Evolutionary conservation across 192 early-diverging fungal species (phyloP).

Genomic region (Backusella psychrophila): DNA sequence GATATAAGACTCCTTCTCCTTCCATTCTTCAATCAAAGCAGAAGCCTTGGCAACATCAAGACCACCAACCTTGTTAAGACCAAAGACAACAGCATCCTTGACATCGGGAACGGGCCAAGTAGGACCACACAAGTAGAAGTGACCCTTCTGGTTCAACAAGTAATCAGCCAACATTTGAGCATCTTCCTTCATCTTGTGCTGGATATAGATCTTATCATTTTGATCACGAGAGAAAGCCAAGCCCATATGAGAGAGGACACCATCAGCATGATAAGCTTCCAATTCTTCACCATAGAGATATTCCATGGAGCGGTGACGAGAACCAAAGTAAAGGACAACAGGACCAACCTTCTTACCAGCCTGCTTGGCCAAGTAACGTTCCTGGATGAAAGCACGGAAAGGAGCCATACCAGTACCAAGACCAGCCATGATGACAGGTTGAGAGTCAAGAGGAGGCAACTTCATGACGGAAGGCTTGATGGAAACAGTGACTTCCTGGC

Average conservation of each 20-base stretch:
- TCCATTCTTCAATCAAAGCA: conserved; percentile 82
- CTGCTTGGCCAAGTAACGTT: conserved; percentile 78
- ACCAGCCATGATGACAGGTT: conserved; percentile 96
- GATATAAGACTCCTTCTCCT: conserved; percentile 90
- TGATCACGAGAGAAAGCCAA: conserved; percentile 96
- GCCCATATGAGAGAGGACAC: conserved; percentile 83
- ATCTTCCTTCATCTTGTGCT: conserved; percentile 93
- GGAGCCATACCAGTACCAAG: conserved; percentile 98
- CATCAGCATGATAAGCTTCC: conserved; percentile 91
- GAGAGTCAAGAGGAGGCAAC: conserved; percentile 73
- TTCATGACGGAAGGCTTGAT: conserved; percentile 98
- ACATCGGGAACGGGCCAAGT: conserved; percentile 97
- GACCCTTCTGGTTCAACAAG: conserved; percentile 73
- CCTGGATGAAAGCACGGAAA: conserved; percentile 96
- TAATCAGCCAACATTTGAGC: conserved; percentile 67
- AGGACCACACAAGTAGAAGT: conserved; percentile 97
- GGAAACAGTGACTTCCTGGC: conserved; percentile 74
- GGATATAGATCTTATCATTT: conserved; percentile 93
- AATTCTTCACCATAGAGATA: conserved; percentile 97
- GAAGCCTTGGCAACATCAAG: conserved; percentile 61
- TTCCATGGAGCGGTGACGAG: conserved; percentile 89
- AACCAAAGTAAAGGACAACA: conserved; percentile 96
- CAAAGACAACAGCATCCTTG: conserved; percentile 81
- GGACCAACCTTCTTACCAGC: conserved; percentile 84
- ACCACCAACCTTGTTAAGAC: conserved; percentile 62